These are phyloP conservation scores for Kalanchoe fedtschenkoi DNA, from an alignment of 164 flowering plant genomes.

Conservation along the genomic window DNA sequence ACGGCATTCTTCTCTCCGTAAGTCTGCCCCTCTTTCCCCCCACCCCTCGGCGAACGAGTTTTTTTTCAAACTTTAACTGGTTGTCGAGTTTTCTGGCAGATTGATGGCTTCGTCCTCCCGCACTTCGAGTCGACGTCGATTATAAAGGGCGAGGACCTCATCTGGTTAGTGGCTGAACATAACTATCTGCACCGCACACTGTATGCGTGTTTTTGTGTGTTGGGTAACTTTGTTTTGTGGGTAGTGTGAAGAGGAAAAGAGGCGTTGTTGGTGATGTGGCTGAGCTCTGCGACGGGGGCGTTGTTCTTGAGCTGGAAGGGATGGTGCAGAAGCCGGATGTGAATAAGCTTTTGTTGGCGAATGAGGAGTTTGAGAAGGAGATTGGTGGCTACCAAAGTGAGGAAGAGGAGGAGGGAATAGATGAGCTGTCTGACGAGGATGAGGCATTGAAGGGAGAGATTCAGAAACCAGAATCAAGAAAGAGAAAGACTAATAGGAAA, in stretches of 20 bases:
- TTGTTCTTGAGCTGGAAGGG: conserved; percentile 20
- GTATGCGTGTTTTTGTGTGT: not conserved
- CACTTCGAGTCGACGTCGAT: conserved; percentile 63
- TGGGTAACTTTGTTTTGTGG: not conserved
- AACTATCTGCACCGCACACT: too few relatives aligned
- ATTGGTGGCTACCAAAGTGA: conserved; percentile 46
- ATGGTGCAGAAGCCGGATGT: conserved; percentile 25
- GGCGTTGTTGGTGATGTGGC: conserved; percentile 6
- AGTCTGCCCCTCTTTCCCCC: conserved; percentile 1
- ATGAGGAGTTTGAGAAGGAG: conserved; percentile 58
- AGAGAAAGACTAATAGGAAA: conserved; percentile 50
- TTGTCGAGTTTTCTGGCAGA: conserved; percentile 28
- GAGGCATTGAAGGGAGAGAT: conserved; percentile 11
- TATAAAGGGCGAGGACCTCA: conserved; percentile 62
- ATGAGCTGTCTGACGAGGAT: not conserved
- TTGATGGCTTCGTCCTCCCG: conserved; percentile 87
- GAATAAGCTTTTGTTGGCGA: conserved; percentile 40
- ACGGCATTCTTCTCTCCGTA: conserved; percentile 69
- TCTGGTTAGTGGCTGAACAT: conserved; percentile 77
- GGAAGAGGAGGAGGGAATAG: conserved; percentile 27
- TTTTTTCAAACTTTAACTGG: not conserved
- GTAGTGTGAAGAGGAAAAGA: conserved; percentile 55
- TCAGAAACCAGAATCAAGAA: conserved; percentile 28
- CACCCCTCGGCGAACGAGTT: not conserved
- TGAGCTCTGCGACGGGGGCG: conserved; percentile 12